Percentiles rank a stretch among this genome's conserved stretches.
Evolutionary conservation across 306 rosid species (phyloP).

Genomic region (Delonix regia): DNA sequence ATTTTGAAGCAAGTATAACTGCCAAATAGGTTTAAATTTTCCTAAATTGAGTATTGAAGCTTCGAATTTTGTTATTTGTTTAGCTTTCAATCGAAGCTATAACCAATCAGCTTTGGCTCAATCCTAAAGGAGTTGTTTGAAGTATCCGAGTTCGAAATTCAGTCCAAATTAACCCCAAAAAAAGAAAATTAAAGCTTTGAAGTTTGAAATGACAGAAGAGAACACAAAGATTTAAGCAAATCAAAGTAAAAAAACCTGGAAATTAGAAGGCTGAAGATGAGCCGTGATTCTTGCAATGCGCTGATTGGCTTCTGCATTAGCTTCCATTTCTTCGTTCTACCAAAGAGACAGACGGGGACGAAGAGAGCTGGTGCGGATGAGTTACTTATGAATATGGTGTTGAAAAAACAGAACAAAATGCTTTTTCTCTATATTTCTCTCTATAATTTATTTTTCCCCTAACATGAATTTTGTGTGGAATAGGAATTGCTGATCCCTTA

Average conservation of each 20-base stretch:
- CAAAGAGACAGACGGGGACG: background rate
- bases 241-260: conserved; percentile 47
- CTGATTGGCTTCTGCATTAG: conserved; percentile 47
- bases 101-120: background rate
- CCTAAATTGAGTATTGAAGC: background rate
- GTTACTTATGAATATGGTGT: background rate
- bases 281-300: conserved; percentile 72
- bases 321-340: conserved; percentile 45
- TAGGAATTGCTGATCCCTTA: conserved; percentile 46
- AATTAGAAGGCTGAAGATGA: conserved; percentile 74
- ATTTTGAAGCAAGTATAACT: background rate
- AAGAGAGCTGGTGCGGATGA: conserved; percentile 13
- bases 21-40: background rate
- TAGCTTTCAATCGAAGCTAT: background rate
- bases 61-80: conserved; percentile 17
- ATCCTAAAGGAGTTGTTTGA: background rate
- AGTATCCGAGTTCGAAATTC: background rate
- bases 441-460: background rate
- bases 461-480: conserved; percentile 56
- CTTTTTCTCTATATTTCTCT: conserved; percentile 2
- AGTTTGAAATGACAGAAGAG: background rate
- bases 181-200: background rate
- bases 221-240: background rate
- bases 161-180: background rate
- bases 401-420: background rate